phyloP scores from a whole-genome alignment of 306 rosid genomes.

The Lathyrus aphaca region DNA sequence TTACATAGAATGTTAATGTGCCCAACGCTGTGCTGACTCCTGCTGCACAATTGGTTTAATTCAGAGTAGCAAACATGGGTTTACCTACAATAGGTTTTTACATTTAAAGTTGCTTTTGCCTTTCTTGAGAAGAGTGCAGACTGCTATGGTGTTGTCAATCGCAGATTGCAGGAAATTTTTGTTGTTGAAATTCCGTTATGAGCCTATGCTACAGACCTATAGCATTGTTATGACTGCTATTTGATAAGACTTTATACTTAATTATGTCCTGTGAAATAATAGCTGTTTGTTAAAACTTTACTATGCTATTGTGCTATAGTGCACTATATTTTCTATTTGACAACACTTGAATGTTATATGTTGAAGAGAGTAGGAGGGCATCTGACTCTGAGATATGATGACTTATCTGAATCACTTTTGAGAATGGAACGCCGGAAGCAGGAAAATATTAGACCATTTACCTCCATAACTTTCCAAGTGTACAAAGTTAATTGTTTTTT shows the following conservation, averaged over 20 bases:
- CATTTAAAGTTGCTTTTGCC: not conserved
- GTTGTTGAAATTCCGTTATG: not conserved
- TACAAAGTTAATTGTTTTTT: conserved; percentile 25
- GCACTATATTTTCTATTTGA: too few relatives aligned
- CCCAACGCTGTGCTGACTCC: not conserved
- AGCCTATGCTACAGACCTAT: not conserved
- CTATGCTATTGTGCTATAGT: too few relatives aligned
- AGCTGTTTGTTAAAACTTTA: too few relatives aligned
- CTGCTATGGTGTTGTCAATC: not conserved
- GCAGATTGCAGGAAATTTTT: not conserved
- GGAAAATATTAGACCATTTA: conserved; percentile 19
- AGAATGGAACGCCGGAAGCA: not conserved
- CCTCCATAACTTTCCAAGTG: conserved; percentile 3
- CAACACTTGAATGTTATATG: not conserved
- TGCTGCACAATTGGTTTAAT: not conserved
- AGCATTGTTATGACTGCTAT: not conserved
- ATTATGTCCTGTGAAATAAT: too few relatives aligned
- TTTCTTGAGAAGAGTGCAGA: not conserved
- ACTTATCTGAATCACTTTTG: not conserved
- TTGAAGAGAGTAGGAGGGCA: conserved; percentile 21
- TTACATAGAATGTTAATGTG: conserved; percentile 19
- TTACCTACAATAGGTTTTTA: not conserved
- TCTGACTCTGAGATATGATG: conserved; percentile 9
- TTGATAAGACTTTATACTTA: too few relatives aligned
- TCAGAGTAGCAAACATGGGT: not conserved